Evolutionary conservation across 305 asterid genomes (phyloP), one percentile per base, ranked within the genome.

Genomic region (Solanum aculeatissimum): DNA sequence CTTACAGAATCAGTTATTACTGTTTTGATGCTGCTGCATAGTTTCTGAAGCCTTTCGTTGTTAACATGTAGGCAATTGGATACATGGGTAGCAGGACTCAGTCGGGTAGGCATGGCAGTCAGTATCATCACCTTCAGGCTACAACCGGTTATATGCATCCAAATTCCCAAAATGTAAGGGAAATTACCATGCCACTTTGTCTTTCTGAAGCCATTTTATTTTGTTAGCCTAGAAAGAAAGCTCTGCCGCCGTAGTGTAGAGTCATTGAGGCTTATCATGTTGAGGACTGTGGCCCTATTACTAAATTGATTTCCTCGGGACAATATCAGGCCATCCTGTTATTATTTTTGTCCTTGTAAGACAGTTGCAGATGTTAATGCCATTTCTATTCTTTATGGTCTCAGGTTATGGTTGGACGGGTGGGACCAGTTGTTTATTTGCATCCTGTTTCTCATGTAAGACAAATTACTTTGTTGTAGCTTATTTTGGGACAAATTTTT

Each of bases 401-500:
- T 78, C 92, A 95, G 98, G 92, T 90, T 84, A 88, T 90, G 93
- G 86, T 89, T 87, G 95, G 94, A 84, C 91, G 94, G 57, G 74
- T 86, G 80, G 93, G 88, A 54, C 89, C 89, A 47, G 83, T 89
- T 82, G 85, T 90, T 80, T 89, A 87, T 58, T 60, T 88, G 85
- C 97, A 92, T 89, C 96, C 96, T 38, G 84, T 92, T 89, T 84
- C 97, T 85, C 90, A 85, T 86, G 98, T 95, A 91, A 91, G 98
- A 80, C 62, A 3, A 80, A 15, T 18, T 54, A 13, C 83, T 42
- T 83, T 87, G 40, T 68, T 68, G 62, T 49, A 25, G 77, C 66
- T 69, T 38, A 55, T 35, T 79, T 47, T 25, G 35, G 32, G n/a
- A 29, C 40, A 21, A 19, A 25, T 23, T 25, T 3, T 18, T 53